Conservation (phyloP, 2,329 filamentous ascomycete genomes). For the Ophiostoma himal-ulmi region DNA sequence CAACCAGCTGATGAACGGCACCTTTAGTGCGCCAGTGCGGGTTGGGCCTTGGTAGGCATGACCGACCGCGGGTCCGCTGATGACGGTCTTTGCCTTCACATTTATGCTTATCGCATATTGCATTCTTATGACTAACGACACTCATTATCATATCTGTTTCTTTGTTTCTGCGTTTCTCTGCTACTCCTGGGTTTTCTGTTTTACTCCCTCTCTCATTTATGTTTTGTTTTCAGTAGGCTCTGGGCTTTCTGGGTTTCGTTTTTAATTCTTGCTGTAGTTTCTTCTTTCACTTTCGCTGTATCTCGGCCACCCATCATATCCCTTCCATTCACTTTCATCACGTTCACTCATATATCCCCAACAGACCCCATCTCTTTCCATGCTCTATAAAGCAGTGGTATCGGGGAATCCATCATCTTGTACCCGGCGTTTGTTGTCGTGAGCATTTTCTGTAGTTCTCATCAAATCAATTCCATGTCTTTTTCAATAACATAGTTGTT, state of each 20-base stretch:
- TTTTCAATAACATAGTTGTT: background rate
- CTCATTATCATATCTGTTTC: background rate
- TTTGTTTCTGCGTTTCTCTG: background rate
- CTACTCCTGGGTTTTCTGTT: background rate
- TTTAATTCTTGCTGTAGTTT: too few species aligned
- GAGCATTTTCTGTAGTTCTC: constrained; percentile 6
- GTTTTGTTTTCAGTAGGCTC: background rate
- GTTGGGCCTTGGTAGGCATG: constrained; percentile 55
- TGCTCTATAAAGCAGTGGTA: background rate
- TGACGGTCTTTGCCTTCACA: background rate
- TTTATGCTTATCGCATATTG: background rate
- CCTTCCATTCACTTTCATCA: background rate
- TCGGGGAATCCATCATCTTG: constrained; percentile 4
- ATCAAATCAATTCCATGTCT: background rate
- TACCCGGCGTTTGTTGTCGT: constrained; percentile 13
- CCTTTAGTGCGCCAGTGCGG: constrained; percentile 54
- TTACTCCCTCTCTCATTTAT: background rate
- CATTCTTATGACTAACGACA: constrained; percentile 21
- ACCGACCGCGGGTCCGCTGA: too few species aligned
- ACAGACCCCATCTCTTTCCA: background rate
- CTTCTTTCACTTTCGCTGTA: background rate
- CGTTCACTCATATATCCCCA: constrained; percentile 15
- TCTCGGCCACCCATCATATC: background rate
- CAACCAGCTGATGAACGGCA: constrained; percentile 56
- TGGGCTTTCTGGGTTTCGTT: background rate